Evolutionary conservation across 2,329 filamentous ascomycete genomes (phyloP).

Genomic region (Ceratocystis colombiana): DNA sequence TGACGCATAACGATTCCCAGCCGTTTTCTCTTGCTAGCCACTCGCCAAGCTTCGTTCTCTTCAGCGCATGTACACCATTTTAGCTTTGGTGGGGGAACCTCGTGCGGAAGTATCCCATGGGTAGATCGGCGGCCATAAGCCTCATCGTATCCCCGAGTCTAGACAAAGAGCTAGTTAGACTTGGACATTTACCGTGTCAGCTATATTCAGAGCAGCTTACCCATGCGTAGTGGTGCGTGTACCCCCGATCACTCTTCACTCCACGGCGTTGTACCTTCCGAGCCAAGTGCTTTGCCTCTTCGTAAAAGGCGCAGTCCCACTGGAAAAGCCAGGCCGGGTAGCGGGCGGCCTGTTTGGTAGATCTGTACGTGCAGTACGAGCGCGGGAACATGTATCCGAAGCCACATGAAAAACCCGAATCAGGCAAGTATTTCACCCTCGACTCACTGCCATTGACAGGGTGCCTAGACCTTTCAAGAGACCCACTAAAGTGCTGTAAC

Average conservation of each 20-base stretch:
- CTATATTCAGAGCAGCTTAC: background rate
- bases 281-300: conserved; percentile 17
- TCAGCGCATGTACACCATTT: conserved; percentile 15
- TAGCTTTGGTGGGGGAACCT: conserved; percentile 11
- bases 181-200: background rate
- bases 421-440: background rate
- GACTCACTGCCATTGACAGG: no score
- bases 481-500: background rate
- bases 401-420: conserved; percentile 1
- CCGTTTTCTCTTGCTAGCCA: conserved; percentile 10
- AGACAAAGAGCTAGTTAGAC: background rate
- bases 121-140: conserved; percentile 13
- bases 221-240: conserved; percentile 20
- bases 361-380: background rate
- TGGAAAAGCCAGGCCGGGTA: conserved; percentile 15
- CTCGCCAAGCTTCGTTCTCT: conserved; percentile 12
- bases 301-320: conserved; percentile 21
- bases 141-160: conserved; percentile 16
- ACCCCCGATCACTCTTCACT: conserved; percentile 11
- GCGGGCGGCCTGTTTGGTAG: background rate
- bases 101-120: conserved; percentile 13
- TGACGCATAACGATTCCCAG: conserved; percentile 7
- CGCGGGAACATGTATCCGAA: background rate
- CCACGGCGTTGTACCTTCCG: conserved; percentile 18
- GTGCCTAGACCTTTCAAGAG: background rate